A percentile compares a stretch with the other conserved stretches of the same genome.
Evolutionary conservation across 2,329 filamentous ascomycete genomes (phyloP).

Genomic region (Aurifilum marmelostoma): DNA sequence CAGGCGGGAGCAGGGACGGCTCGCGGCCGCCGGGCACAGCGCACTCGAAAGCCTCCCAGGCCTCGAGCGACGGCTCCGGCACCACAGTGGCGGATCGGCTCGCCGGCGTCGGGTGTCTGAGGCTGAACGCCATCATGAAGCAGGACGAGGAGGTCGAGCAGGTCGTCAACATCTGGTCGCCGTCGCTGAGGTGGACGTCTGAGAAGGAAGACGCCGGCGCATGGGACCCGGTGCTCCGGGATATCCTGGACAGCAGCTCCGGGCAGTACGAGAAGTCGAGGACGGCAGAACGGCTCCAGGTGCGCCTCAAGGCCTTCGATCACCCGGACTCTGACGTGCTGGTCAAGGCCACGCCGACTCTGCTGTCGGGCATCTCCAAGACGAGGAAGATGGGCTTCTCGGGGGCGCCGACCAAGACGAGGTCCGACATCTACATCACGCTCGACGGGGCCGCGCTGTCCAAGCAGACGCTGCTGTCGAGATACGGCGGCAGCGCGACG

Average conservation of each 20-base stretch:
- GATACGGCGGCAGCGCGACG: slow-evolving; percentile 73
- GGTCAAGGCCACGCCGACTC: slow-evolving; percentile 83
- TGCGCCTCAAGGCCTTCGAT: slow-evolving; percentile 79
- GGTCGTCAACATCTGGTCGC: slow-evolving; percentile 76
- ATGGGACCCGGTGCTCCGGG: slow-evolving; percentile 74
- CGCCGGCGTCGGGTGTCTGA: slow-evolving; percentile 76
- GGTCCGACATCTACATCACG: slow-evolving; percentile 95
- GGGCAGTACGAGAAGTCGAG: slow-evolving; percentile 74
- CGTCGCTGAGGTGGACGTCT: slow-evolving; percentile 55
- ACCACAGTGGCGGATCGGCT: slow-evolving; percentile 65
- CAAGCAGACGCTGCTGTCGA: slow-evolving; percentile 70
- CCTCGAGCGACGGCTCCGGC: slow-evolving; percentile 40
- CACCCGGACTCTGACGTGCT: slow-evolving; percentile 77
- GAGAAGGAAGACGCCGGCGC: slow-evolving; percentile 65
- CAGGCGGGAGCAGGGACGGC: slow-evolving; percentile 51
- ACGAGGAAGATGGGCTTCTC: slow-evolving; percentile 93
- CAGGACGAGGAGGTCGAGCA: slow-evolving; percentile 74
- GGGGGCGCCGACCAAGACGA: slow-evolving; percentile 81
- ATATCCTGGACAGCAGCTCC: slow-evolving; percentile 73
- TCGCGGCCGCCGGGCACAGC: slow-evolving; percentile 56
- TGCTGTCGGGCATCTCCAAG: slow-evolving; percentile 78
- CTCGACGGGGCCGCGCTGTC: slow-evolving; percentile 78
- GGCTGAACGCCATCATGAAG: slow-evolving; percentile 75
- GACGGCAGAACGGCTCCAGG: slow-evolving; percentile 74
- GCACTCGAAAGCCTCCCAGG: slow-evolving; percentile 50